These are phyloP conservation scores for Candida nitratophila DNA, from an alignment of 805 yeast genomes.

Conservation along the genomic window DNA sequence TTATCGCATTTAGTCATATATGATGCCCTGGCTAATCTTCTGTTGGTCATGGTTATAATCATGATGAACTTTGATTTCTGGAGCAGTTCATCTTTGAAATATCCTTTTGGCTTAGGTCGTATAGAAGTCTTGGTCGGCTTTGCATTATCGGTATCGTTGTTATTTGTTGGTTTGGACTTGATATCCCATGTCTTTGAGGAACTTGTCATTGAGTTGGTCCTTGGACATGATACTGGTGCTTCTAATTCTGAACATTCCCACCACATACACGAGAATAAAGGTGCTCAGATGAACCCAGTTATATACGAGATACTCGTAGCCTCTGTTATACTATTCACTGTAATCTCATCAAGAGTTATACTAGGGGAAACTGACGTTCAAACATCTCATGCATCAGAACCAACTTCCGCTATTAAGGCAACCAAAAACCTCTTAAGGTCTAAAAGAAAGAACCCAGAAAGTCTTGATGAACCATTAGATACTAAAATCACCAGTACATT, in stretches of 20 bases:
- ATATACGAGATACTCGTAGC: slow-evolving; percentile 24
- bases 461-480: slow-evolving; percentile 17
- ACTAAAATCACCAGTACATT: slow-evolving; percentile 4
- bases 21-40: slow-evolving; percentile 72
- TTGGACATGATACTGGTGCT: slow-evolving; percentile 18
- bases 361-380: slow-evolving; percentile 7
- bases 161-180: slow-evolving; percentile 88
- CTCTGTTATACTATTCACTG: slow-evolving; percentile 21
- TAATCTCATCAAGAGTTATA: slow-evolving; percentile 25
- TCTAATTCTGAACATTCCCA: slow-evolving; percentile 19
- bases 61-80: slow-evolving; percentile 92
- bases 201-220: slow-evolving; percentile 38
- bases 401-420: not conserved
- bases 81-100: slow-evolving; percentile 72
- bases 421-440: slow-evolving; percentile 6
- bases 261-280: slow-evolving; percentile 20
- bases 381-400: not conserved
- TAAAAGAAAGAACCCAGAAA: slow-evolving; percentile 20
- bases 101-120: slow-evolving; percentile 92
- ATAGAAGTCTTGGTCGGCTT: slow-evolving; percentile 83
- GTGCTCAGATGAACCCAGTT: slow-evolving; percentile 13
- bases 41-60: slow-evolving; percentile 65
- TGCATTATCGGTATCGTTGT: slow-evolving; percentile 74
- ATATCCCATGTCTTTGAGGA: slow-evolving; percentile 85
- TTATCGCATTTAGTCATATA: slow-evolving; percentile 83